These are phyloP conservation scores for Conticribra guillardii DNA, from an alignment of 108 stramenopile species.

Conservation along the genomic window DNA sequence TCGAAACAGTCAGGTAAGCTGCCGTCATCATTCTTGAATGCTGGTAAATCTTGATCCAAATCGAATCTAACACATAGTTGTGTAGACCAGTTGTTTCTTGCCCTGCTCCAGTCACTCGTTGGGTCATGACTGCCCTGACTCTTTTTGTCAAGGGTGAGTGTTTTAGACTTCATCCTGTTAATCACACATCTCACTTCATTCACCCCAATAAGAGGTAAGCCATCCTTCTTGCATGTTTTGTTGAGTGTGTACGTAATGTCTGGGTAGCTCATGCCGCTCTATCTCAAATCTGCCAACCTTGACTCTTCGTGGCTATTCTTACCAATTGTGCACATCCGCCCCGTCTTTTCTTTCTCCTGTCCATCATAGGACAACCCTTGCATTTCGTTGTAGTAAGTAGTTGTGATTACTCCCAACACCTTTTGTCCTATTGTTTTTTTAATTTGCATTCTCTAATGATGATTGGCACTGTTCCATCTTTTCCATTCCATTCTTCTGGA, in stretches of 20 bases:
- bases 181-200: background rate
- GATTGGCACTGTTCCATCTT: background rate
- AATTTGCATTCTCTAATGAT: background rate
- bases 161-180: background rate
- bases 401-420: background rate
- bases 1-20: background rate
- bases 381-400: background rate
- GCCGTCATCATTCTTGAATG: background rate
- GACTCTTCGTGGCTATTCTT: background rate
- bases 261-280: background rate
- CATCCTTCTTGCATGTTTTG: background rate
- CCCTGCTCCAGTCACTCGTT: background rate
- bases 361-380: background rate
- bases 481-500: background rate
- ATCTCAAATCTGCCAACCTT: background rate
- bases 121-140: background rate
- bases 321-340: background rate
- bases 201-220: background rate
- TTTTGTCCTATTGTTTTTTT: background rate
- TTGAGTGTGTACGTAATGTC: background rate
- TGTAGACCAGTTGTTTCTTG: background rate
- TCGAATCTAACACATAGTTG: background rate
- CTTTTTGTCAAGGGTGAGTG: background rate
- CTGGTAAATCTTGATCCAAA: background rate
- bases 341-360: background rate